Conservation (phyloP, 805 yeast genomes). For the Priceomyces fermenticarens region DNA sequence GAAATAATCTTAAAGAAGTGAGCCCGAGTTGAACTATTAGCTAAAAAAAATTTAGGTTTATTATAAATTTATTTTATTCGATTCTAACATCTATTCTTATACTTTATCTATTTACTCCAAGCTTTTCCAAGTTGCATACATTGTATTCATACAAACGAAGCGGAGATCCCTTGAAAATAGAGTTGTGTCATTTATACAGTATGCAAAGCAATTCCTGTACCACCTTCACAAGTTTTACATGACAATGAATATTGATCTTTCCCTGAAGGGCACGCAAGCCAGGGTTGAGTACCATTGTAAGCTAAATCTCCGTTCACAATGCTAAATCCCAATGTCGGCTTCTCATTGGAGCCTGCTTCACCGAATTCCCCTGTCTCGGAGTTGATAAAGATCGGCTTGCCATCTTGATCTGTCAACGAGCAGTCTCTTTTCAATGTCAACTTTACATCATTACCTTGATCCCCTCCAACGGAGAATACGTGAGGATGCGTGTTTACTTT, state of each 20-base stretch:
- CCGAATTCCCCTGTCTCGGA: constrained; percentile 31
- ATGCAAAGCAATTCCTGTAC: constrained; percentile 19
- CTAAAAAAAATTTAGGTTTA: too few relatives aligned
- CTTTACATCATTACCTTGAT: constrained; percentile 22
- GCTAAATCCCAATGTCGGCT: constrained; percentile 38
- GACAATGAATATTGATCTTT: constrained; percentile 21
- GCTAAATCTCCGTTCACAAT: constrained; percentile 35
- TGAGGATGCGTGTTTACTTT: constrained; percentile 29
- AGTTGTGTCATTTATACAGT: too few relatives aligned
- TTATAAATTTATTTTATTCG: too few relatives aligned
- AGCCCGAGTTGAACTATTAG: not conserved
- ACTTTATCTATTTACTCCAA: too few relatives aligned
- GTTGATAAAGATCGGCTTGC: constrained; percentile 26
- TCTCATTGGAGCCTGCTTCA: constrained; percentile 25
- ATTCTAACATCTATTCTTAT: too few relatives aligned
- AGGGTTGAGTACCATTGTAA: constrained; percentile 30
- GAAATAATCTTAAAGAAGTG: not conserved
- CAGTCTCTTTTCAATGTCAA: constrained; percentile 24
- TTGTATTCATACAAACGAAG: too few relatives aligned
- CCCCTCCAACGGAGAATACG: constrained; percentile 34
- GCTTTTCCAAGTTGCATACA: too few relatives aligned
- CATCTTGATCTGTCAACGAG: constrained; percentile 29
- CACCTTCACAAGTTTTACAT: constrained; percentile 25
- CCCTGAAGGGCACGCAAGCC: constrained; percentile 39
- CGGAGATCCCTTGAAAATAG: too few relatives aligned